These are phyloP conservation scores for Paramecium tetraurelia DNA, from an alignment of 73 alveolate genomes.

Conservation along the genomic window DNA sequence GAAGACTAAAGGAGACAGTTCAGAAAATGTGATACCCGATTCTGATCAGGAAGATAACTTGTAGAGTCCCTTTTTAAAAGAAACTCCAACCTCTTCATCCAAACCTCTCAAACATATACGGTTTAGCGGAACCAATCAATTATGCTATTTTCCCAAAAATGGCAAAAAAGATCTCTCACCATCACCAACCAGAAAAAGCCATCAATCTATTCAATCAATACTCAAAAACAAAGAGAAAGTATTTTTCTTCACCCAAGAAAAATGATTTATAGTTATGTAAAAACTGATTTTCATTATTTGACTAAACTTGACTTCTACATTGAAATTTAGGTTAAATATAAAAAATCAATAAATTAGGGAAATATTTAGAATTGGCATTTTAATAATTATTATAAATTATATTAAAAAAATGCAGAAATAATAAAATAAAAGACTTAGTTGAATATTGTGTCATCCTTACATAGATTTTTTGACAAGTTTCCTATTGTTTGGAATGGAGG, in stretches of 20 bases:
- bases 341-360: not conserved
- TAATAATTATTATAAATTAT: not conserved
- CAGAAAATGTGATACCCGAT: not conserved
- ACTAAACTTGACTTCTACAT: not conserved
- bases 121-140: not conserved
- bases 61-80: not conserved
- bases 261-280: not conserved
- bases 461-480: not conserved
- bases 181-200: not conserved
- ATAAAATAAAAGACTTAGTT: not conserved
- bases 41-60: not conserved
- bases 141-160: not conserved
- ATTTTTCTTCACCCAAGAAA: not conserved
- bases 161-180: constrained; percentile 8
- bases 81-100: not conserved
- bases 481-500: not conserved
- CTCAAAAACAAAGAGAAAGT: not conserved
- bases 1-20: not conserved
- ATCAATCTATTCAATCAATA: not conserved
- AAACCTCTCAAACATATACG: not conserved
- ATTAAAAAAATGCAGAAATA: not conserved
- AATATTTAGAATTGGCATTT: not conserved
- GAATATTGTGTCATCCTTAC: not conserved
- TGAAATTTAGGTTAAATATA: not conserved
- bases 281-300: not conserved